These are phyloP conservation scores for Arthroderma sp. DNA, from an alignment of 2,329 filamentous ascomycete genomes.

Conservation along the genomic window DNA sequence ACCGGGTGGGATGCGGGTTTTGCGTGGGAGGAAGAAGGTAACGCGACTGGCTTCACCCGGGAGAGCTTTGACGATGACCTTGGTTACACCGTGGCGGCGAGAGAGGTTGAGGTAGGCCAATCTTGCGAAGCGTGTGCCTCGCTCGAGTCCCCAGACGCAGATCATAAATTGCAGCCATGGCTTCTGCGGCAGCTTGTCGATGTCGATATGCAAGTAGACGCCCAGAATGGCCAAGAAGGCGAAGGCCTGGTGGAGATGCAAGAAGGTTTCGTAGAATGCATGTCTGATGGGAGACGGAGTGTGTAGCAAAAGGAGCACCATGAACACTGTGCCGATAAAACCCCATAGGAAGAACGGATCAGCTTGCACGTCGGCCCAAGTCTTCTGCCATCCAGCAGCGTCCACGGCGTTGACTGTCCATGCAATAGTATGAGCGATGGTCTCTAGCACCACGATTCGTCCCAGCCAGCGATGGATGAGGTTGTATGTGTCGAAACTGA, in stretches of 20 bases:
- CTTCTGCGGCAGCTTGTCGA: constrained; percentile 30
- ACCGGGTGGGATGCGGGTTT: constrained; percentile 41
- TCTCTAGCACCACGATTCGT: constrained; percentile 58
- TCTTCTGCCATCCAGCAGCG: constrained; percentile 49
- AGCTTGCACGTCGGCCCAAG: constrained; percentile 19
- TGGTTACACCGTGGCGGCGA: constrained; percentile 35
- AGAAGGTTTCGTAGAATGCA: constrained; percentile 35
- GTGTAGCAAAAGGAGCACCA: constrained; percentile 30
- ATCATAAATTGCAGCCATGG: constrained; percentile 27
- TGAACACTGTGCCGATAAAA: constrained; percentile 29
- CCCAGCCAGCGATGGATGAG: constrained; percentile 75
- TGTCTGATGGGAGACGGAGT: constrained; percentile 33
- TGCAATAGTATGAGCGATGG: constrained; percentile 55
- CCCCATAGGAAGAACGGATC: constrained; percentile 34
- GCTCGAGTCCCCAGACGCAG: constrained; percentile 30
- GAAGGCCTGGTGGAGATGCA: constrained; percentile 35
- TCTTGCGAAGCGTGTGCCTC: constrained; percentile 34
- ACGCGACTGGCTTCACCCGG: constrained; percentile 48
- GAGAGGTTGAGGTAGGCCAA: constrained; percentile 44
- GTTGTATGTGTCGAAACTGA: constrained; percentile 96
- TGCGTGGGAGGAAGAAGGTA: constrained; percentile 45
- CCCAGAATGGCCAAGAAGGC: constrained; percentile 32
- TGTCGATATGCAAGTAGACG: constrained; percentile 31
- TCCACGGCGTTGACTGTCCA: constrained; percentile 66
- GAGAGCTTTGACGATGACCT: constrained; percentile 44